Evolutionary conservation across 2,329 filamentous ascomycete species (phyloP).

Genomic region (Penicillium sp.): DNA sequence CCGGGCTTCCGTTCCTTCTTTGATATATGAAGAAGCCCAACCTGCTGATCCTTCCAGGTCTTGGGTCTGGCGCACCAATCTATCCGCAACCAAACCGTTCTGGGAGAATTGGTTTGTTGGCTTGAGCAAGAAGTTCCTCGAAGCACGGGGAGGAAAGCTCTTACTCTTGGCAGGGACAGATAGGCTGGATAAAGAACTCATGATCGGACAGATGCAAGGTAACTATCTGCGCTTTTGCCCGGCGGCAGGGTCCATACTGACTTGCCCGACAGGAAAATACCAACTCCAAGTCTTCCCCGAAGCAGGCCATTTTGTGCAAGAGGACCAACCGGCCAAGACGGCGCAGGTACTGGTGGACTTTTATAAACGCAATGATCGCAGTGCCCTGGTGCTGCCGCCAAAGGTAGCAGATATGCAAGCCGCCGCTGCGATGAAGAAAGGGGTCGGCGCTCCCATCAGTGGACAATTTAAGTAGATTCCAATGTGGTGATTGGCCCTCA

Average conservation of each 20-base stretch:
- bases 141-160: constrained; percentile 78
- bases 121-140: constrained; percentile 83
- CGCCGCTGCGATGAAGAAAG: constrained; percentile 42
- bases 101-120: constrained; percentile 95
- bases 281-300: constrained; percentile 92
- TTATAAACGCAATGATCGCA: constrained; percentile 86
- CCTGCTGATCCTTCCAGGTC: constrained; percentile 46
- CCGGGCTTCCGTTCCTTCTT: constrained; percentile 78
- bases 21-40: constrained; percentile 58
- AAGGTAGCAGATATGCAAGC: constrained; percentile 76
- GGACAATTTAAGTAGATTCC: constrained; percentile 4
- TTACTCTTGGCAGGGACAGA: constrained; percentile 87
- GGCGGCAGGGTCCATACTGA: not conserved
- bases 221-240: constrained; percentile 25
- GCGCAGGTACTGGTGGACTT: constrained; percentile 86
- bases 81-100: constrained; percentile 80
- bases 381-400: constrained; percentile 79
- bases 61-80: constrained; percentile 85
- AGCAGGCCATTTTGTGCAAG: constrained; percentile 94
- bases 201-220: constrained; percentile 98
- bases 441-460: constrained; percentile 16
- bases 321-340: constrained; percentile 89
- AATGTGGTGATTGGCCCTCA: not conserved
- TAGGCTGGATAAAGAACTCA: constrained; percentile 84
- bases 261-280: constrained; percentile 67